phyloP scores from a whole-genome alignment of 2,329 filamentous ascomycete species.

The Sporothrix phasma region DNA sequence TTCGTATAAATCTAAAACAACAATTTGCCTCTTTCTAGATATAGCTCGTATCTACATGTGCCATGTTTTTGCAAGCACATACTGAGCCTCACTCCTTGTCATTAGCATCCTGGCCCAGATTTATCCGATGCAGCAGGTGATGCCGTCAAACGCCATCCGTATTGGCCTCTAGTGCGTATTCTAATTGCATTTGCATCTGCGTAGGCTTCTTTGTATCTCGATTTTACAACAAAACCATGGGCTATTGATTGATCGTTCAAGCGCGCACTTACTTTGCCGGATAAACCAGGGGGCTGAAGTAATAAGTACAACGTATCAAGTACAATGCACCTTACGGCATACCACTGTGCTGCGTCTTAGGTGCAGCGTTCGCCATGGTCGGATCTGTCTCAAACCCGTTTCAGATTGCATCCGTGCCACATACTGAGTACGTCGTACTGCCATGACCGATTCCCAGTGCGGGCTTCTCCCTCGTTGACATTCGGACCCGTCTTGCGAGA shows the following conservation, averaged over 20 bases:
- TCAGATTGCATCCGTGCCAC: neutral
- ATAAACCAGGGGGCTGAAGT: too few species aligned
- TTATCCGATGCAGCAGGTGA: neutral
- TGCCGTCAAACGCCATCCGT: neutral
- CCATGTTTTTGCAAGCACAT: neutral
- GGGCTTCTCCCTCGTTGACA: neutral
- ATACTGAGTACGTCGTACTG: too few species aligned
- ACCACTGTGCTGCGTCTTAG: neutral
- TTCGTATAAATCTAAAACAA: too few species aligned
- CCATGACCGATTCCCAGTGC: neutral
- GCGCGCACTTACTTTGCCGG: neutral
- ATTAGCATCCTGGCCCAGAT: neutral
- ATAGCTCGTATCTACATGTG: neutral
- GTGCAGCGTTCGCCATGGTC: neutral
- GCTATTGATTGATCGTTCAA: neutral
- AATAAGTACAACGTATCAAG: too few species aligned
- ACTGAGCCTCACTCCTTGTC: neutral
- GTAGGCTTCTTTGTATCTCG: neutral
- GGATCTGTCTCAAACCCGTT: constrained; percentile 11
- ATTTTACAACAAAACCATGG: neutral
- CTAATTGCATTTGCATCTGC: neutral
- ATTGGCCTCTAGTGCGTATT: neutral
- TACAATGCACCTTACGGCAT: too few species aligned
- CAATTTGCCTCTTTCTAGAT: neutral
- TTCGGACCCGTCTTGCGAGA: too few species aligned